These are phyloP conservation scores for Mycena chlorophos DNA, from an alignment of 768 basidiomycete genomes.

Conservation along the genomic window DNA sequence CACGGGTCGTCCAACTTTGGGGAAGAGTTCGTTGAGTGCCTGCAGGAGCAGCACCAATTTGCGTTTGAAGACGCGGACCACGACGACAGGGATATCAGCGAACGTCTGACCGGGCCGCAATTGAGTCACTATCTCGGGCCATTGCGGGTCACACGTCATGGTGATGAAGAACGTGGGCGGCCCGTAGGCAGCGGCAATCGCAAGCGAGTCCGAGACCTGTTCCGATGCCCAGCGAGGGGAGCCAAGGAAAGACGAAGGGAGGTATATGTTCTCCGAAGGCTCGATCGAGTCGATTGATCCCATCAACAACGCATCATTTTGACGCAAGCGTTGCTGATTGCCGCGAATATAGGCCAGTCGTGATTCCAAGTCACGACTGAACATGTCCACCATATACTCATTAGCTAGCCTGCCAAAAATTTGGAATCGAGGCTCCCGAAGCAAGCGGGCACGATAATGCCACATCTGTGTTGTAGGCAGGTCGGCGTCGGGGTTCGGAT, in stretches of 20 bases:
- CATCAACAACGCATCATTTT: neutral
- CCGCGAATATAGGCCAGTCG: neutral
- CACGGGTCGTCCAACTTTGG: neutral
- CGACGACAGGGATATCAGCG: neutral
- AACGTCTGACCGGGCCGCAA: neutral
- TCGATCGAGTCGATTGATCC: constrained; percentile 10
- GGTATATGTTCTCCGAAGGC: constrained; percentile 32
- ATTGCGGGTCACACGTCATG: no score
- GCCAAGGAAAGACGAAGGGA: no score
- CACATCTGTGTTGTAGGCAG: constrained; percentile 32
- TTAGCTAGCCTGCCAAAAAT: constrained; percentile 35
- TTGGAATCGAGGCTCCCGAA: constrained; percentile 31
- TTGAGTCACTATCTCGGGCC: no score
- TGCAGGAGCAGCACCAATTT: neutral
- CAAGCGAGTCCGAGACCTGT: neutral
- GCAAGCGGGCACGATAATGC: constrained; percentile 33
- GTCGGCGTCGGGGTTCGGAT: constrained; percentile 2
- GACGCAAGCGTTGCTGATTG: neutral
- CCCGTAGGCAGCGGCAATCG: neutral
- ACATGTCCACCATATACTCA: constrained; percentile 43
- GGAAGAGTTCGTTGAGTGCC: neutral
- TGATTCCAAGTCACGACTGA: constrained; percentile 16
- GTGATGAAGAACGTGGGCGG: no score
- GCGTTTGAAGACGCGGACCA: neutral
- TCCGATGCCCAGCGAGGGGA: no score